Evolutionary conservation across 2,329 filamentous ascomycete genomes (phyloP).

Genomic region (Fusarium subtropicale): DNA sequence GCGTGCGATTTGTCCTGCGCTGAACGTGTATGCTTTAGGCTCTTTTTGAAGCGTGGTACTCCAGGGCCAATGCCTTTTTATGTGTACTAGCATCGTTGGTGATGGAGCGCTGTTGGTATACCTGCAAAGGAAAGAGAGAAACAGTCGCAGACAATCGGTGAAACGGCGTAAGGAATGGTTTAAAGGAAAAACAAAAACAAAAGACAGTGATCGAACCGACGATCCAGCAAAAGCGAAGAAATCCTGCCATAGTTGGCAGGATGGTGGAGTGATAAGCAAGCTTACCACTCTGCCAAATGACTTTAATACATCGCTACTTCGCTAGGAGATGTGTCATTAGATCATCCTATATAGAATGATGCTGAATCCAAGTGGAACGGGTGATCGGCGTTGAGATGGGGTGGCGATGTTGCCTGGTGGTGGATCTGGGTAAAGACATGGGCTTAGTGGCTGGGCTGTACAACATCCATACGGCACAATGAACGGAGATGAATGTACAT

Average conservation of each 20-base stretch:
- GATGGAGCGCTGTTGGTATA: neutral
- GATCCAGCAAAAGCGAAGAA: constrained; percentile 26
- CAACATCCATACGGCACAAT: neutral
- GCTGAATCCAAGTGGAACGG: neutral
- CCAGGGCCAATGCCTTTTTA: neutral
- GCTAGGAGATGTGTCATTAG: neutral
- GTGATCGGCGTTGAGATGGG: neutral
- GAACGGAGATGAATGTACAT: rapidly evolving
- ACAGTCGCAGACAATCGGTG: neutral
- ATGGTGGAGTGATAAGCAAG: neutral
- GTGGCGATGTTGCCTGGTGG: neutral
- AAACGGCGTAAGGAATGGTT: no score
- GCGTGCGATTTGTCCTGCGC: no score
- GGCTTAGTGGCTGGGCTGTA: neutral
- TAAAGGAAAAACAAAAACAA: neutral
- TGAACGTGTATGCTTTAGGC: neutral
- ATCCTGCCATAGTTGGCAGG: neutral
- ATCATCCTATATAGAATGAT: neutral
- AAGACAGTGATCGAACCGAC: neutral
- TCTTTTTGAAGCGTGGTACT: neutral
- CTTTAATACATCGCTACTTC: constrained; percentile 14
- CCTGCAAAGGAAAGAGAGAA: neutral
- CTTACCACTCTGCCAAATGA: constrained; percentile 9
- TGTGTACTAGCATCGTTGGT: neutral
- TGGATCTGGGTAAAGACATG: neutral